Evolutionary conservation across 805 yeast species (phyloP), one percentile per base, ranked within the genome.

Genomic region (Yamadazyma philogaea): DNA sequence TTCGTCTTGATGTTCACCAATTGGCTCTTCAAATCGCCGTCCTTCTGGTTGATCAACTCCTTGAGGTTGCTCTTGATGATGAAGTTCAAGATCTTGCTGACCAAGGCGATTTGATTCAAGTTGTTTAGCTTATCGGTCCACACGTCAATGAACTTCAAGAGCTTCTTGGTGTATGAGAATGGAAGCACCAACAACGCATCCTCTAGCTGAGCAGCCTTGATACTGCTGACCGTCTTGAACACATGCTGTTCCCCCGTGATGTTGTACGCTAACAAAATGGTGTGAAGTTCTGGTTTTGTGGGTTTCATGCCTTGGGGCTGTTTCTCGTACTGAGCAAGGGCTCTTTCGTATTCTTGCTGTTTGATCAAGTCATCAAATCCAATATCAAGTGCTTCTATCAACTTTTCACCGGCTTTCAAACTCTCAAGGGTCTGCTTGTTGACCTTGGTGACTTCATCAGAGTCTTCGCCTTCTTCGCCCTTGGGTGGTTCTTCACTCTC

Each of bases 171-270:
- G 62, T 82, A 84, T 8, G 95, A 87, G 56, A 91, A 90, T 24
- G 99, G 96, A 41, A 93, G 70, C 1, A 93, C 95, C 36, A 93
- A 65, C 42, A 93, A 72, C 1, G 98, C 96, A 64, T 93, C 99
- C 54, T 91, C 96, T 27, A 93, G 66, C 55, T 91, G 96, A 0
- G 95, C 77, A 0, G 96, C 79, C 53, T 77, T 84, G 59, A 93
- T 87, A 55, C 80, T 81, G 28, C 69, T 57, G 12, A 91, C 60
- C 0, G 82, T 81, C 35, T 82, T 82, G 66, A 91, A 71, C 17
- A 93, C 90, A 55, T 91, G 84, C 46, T 81, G 79, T 44, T 81
- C 85, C 1, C 96, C 95, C 4, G 77, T 66, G 47, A 84, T 74
- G 38, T 78, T 76, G 47, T 85, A 72, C 2, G 96, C 95, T 33